Base-by-base conservation (phyloP, 1,284 basidiomycete species). In the Microbotryum violaceum region DNA sequence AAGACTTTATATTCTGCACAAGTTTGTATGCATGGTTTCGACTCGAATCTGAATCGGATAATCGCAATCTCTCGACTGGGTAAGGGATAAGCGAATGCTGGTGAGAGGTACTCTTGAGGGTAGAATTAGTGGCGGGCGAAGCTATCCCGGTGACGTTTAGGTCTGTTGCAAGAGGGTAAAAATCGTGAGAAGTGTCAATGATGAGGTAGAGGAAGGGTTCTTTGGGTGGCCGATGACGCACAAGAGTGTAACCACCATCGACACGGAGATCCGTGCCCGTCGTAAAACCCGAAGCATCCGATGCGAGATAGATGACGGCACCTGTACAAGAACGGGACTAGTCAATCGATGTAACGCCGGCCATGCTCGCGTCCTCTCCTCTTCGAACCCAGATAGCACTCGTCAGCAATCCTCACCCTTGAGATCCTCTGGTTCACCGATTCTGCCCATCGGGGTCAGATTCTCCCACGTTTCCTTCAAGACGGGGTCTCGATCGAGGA, bases 401-500 rank as follows among this genome's bases (percentile, higher is more conserved):
- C 48, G 74, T 75, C 23, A 70, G 71, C 64, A 73, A 77, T 77
- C 70, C 68, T 75, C 75, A 47, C 80, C 80, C 73, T 80, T 80
- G 60, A 81, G 74, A 65, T 81, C 80, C 52, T 79, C 77, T 14
- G 77, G 78, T 56, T 78, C 75, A 37, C 76, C 77, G 62, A 78
- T 69, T 21, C 76, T 73, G 49, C 73, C 75, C 88, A 94, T 90
- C 0, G 93, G 92, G 6, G 91, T 96, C 71, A 91, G 74, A 70
- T 82, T 83, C 74, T 91, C 87, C 93, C 93, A 97, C 55, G 85
- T 88, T 77, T 85, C 86, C 83, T 88, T 75, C n/a, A 42, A 29
- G 6, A 14, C 62, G 29, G 60, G 64, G 49, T 62, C 62, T 16
- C 66, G 68, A 56, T 70, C 68, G 54, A 70, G 64, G 56, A 68